Evolutionary conservation across 2,329 filamentous ascomycete genomes (phyloP).

Genomic region (Leptographium procerum): DNA sequence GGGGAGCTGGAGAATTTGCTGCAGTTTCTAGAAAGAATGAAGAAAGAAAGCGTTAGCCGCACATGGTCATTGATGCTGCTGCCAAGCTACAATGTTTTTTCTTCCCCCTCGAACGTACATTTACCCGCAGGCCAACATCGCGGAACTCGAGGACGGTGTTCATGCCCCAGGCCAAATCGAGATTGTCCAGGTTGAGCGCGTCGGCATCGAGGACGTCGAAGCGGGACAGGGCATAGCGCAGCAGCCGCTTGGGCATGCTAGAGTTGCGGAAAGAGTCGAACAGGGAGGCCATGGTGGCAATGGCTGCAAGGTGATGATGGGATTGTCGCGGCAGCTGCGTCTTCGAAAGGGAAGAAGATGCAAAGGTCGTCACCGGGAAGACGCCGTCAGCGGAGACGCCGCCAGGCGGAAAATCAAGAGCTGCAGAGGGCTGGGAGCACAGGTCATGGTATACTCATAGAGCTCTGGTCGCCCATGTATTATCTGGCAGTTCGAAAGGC

Average conservation of each 20-base stretch:
- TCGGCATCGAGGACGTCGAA: conserved; percentile 83
- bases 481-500: too few species aligned
- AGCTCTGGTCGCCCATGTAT: neutral
- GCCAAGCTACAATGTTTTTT: too few species aligned
- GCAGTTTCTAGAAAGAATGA: conserved; percentile 58
- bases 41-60: neutral
- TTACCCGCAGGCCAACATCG: conserved; percentile 70
- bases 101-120: too few species aligned
- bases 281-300: conserved; percentile 54
- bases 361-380: neutral
- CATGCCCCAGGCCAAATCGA: conserved; percentile 74
- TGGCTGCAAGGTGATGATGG: neutral
- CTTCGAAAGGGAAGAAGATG: neutral
- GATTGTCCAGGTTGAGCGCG: conserved; percentile 70
- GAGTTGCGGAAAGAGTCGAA: conserved; percentile 54
- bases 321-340: neutral
- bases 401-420: conserved; percentile 2
- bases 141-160: conserved; percentile 75
- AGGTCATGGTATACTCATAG: conserved; percentile 9
- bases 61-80: neutral
- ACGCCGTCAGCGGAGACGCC: conserved; percentile 4
- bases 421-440: conserved; percentile 9
- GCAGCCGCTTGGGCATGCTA: conserved; percentile 77
- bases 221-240: conserved; percentile 74
- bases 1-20: conserved; percentile 63